phyloP scores from a whole-genome alignment of 345 rosid genomes.

The Eucalyptus coolabah region DNA sequence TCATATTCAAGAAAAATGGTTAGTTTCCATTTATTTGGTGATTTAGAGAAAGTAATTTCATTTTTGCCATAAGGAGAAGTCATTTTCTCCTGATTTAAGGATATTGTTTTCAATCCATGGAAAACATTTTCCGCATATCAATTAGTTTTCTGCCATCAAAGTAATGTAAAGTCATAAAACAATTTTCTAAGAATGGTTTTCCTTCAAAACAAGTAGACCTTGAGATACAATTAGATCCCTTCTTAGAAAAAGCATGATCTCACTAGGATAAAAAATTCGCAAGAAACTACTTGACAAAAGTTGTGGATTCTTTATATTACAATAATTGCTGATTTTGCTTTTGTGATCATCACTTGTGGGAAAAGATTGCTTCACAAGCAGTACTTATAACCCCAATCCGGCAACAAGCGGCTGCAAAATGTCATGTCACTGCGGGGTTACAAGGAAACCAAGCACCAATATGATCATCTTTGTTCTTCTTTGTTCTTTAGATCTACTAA shows the following conservation, averaged over 20 bases:
- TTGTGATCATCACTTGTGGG: neutral
- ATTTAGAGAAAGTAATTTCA: neutral
- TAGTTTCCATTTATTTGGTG: neutral
- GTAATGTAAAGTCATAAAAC: rapidly evolving
- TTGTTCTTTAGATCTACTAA: neutral
- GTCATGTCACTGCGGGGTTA: neutral
- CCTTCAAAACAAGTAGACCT: neutral
- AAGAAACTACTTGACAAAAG: neutral
- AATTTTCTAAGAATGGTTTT: neutral
- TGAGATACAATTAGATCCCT: neutral
- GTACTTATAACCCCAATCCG: neutral
- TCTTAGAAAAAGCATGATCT: neutral
- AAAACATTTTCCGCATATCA: rapidly evolving
- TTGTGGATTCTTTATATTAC: neutral
- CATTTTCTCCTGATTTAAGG: neutral
- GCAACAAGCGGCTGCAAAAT: neutral
- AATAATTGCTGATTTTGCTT: neutral
- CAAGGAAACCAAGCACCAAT: neutral
- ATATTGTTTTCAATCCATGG: neutral
- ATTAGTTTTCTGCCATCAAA: neutral
- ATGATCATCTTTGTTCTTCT: neutral
- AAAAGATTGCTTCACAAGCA: neutral
- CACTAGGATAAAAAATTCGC: neutral
- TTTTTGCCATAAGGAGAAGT: rapidly evolving
- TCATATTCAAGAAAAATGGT: neutral